phyloP scores from a whole-genome alignment of 345 rosid species.

The Balakata baccata region DNA sequence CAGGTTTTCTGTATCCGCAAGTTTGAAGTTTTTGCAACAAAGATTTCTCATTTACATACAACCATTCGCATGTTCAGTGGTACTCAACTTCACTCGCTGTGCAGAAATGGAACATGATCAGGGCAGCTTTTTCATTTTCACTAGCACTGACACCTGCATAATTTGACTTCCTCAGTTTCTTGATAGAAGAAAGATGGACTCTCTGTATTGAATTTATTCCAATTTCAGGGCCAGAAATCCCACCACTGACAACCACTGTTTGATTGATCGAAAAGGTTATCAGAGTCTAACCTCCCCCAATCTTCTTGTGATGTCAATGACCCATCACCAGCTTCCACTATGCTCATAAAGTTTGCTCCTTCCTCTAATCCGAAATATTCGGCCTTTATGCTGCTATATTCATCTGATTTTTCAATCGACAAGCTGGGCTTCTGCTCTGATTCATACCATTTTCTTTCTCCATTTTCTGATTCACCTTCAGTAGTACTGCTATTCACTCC shows the following conservation, averaged over 20 bases:
- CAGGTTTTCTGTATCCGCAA: background rate
- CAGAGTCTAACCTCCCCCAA: constrained; percentile 62
- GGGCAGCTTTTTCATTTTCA: background rate
- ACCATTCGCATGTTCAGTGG: background rate
- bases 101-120: background rate
- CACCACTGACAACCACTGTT: constrained; percentile 57
- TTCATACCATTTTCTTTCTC: constrained; percentile 30
- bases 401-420: constrained; percentile 38
- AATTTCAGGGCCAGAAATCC: constrained; percentile 51
- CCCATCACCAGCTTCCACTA: constrained; percentile 58
- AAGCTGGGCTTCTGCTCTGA: constrained; percentile 34
- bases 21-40: background rate
- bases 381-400: constrained; percentile 45
- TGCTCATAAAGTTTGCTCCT: constrained; percentile 46
- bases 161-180: no score
- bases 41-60: background rate
- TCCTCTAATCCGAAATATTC: constrained; percentile 64
- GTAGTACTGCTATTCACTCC: no score
- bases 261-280: constrained; percentile 52
- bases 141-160: background rate
- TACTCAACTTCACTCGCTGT: background rate
- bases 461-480: constrained; percentile 47
- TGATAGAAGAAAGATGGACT: no score
- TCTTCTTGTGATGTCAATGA: constrained; percentile 68
- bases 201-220: no score